Percentiles rank a stretch among this genome's conserved stretches.
These are phyloP conservation scores for Diaporthe amygdali DNA, from an alignment of 2,329 filamentous ascomycete species.

Conservation along the genomic window DNA sequence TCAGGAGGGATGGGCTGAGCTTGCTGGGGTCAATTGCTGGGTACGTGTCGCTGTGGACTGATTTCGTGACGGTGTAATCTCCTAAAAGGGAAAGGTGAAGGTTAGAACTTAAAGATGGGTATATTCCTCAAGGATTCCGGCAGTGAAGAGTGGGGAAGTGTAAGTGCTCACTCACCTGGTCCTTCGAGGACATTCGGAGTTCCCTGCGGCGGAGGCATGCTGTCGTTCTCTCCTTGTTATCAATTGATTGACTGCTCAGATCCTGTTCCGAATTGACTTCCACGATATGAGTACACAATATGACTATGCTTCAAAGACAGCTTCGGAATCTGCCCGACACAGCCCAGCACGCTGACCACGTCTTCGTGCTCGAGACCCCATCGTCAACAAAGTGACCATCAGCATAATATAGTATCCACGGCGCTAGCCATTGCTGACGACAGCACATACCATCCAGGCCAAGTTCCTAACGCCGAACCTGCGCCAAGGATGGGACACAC, in stretches of 20 bases:
- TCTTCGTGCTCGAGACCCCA: background rate
- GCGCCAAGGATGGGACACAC: background rate
- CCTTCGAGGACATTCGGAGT: conserved; percentile 8
- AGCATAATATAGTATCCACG: background rate
- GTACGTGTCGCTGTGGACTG: conserved; percentile 18
- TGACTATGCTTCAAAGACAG: background rate
- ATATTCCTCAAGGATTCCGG: background rate
- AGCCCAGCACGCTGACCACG: no score
- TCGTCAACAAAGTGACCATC: background rate
- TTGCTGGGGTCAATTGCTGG: conserved; percentile 15
- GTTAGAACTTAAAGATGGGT: background rate
- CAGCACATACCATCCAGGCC: background rate
- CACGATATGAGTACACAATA: background rate
- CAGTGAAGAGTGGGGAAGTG: background rate
- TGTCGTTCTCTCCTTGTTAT: background rate
- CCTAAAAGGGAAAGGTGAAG: background rate
- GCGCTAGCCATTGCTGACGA: background rate
- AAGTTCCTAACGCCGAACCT: background rate
- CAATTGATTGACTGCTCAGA: background rate
- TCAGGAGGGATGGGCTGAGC: background rate
- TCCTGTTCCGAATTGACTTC: background rate
- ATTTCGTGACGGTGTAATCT: conserved; percentile 9
- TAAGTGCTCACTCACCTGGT: background rate
- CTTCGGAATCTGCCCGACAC: background rate
- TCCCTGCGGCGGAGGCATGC: conserved; percentile 15